Evolutionary conservation across 306 rosid genomes (phyloP), one percentile per base, ranked within the genome.

Genomic region (Benincasa hispida): DNA sequence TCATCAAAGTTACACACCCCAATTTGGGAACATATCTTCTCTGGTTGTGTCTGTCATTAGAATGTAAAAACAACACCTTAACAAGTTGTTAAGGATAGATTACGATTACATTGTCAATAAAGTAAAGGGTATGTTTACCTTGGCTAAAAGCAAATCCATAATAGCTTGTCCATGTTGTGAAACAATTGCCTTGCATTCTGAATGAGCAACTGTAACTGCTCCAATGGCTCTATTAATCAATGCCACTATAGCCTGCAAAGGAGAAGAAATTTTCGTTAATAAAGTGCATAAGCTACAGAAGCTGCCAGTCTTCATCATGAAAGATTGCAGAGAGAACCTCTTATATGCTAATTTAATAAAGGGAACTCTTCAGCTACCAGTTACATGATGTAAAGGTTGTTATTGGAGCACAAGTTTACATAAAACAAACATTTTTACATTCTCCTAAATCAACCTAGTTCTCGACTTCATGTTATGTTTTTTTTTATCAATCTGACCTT

Each of bases 211-310:
- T 75, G 88, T 96, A 66, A 80, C 8, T 76, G 90, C 99, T 47
- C 96, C 99, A 61, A 94, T 94, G 75, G 95, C 97, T 34, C 82
- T 79, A 79, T 94, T 94, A 80, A 94, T 94, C 93, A 83, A 76
- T 21, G 92, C 66, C 79, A 94, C 78, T 76, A 90, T 83, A 59
- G 87, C 37, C 99, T 94, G 79, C 75, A 76, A 76, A 53, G 70
- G 58, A 37, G 78, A 69, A 69, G 57, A 1, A 67, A 10, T 2
- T 5, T 67, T 11, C 1, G 35, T n/a, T 4, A 65, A 35, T 18
- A 19, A 35, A 34, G 11, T n/a, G 28, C 74, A n/a, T 2, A 68
- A 68, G 53, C 32, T 37, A 22, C 22, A 10, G 24, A 28, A 3
- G 51, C 15, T 15, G 41, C 41, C 5, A 15, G 18, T 4, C 53